Evolutionary conservation across 192 early-diverging fungal genomes (phyloP).

Genomic region (Ambispora gerdemannii): DNA sequence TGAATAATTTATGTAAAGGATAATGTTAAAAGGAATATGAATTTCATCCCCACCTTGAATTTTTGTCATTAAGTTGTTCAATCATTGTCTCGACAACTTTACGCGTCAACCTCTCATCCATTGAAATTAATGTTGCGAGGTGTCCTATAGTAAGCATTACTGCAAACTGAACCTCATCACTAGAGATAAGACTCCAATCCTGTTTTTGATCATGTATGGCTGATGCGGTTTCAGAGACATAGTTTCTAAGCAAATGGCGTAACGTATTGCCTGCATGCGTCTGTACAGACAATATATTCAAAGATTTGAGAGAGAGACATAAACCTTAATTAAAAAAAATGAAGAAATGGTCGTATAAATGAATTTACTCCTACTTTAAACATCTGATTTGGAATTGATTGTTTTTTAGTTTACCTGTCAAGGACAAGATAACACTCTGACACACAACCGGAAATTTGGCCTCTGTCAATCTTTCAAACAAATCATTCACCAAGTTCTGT

Average conservation of each 20-base stretch:
- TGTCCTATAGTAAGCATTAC: conserved; percentile 38
- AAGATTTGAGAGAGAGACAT: conserved; percentile 15
- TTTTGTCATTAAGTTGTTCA: conserved; percentile 27
- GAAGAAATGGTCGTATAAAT: neutral
- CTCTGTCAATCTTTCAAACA: conserved; percentile 37
- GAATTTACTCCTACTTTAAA: neutral
- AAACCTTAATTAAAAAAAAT: neutral
- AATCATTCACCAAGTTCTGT: conserved; percentile 35
- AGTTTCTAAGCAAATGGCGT: conserved; percentile 36
- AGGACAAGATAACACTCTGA: conserved; percentile 40
- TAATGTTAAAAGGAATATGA: neutral
- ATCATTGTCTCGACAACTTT: conserved; percentile 34
- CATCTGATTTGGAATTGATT: neutral
- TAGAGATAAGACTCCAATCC: conserved; percentile 20
- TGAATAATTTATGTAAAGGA: neutral
- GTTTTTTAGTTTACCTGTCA: conserved; percentile 36
- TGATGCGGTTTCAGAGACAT: conserved; percentile 28
- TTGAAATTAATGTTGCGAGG: conserved; percentile 35
- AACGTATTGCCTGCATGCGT: conserved; percentile 22
- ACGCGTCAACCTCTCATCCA: conserved; percentile 40
- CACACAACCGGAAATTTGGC: conserved; percentile 39
- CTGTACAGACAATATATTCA: neutral
- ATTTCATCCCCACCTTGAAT: conserved; percentile 19
- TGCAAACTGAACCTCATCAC: conserved; percentile 47
- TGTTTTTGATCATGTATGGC: conserved; percentile 31